phyloP scores from a whole-genome alignment of 2,329 filamentous ascomycete genomes.

The Exophiala xenobiotica region DNA sequence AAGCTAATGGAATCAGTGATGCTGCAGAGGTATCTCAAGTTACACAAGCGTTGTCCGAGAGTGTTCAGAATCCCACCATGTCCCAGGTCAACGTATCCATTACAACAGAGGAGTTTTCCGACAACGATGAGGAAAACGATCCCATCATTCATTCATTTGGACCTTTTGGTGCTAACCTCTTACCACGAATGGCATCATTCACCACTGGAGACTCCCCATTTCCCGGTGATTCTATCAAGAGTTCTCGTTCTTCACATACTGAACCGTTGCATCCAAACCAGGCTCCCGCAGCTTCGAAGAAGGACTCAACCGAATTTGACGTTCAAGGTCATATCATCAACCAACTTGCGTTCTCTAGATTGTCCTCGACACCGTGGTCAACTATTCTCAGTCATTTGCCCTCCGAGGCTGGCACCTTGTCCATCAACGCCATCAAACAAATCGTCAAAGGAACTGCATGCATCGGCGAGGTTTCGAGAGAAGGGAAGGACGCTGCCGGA shows the following conservation, averaged over 20 bases:
- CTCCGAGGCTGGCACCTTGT: conserved; percentile 48
- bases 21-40: conserved; percentile 12
- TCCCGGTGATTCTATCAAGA: conserved; percentile 20
- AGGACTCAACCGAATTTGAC: conserved; percentile 41
- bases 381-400: conserved; percentile 87
- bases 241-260: conserved; percentile 34
- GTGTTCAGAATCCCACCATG: conserved; percentile 21
- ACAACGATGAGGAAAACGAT: conserved; percentile 91
- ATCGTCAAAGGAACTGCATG: conserved; percentile 74
- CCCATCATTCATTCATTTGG: conserved; percentile 90
- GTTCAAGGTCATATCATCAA: conserved; percentile 83
- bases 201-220: conserved; percentile 62
- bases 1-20: conserved; percentile 7
- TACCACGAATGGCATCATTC: conserved; percentile 79
- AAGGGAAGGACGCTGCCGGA: conserved; percentile 94
- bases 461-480: conserved; percentile 82
- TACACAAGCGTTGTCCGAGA: conserved; percentile 37
- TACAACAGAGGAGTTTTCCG: conserved; percentile 58
- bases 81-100: conserved; percentile 14
- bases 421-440: conserved; percentile 63
- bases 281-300: conserved; percentile 32
- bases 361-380: conserved; percentile 87
- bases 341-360: conserved; percentile 89
- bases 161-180: conserved; percentile 80
- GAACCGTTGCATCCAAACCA: conserved; percentile 38